These are phyloP conservation scores for Ensete glaucum DNA, from an alignment of 176 grass and related monocot species.

Conservation along the genomic window DNA sequence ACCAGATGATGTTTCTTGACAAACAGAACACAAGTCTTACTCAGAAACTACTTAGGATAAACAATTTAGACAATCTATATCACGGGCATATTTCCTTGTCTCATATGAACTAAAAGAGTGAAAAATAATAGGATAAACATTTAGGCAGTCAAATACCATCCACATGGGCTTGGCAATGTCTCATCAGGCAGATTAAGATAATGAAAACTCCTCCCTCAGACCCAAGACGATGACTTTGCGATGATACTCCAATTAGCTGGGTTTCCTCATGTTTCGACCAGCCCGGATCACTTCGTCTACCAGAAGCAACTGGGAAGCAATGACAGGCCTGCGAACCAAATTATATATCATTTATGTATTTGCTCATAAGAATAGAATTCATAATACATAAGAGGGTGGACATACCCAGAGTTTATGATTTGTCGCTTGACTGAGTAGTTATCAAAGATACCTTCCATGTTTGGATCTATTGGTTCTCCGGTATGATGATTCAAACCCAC, in stretches of 20 bases:
- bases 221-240: neutral
- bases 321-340: slow-evolving; percentile 55
- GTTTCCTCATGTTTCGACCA: slow-evolving; percentile 95
- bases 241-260: slow-evolving; percentile 28
- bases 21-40: no score
- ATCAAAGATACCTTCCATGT: slow-evolving; percentile 94
- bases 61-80: no score
- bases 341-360: neutral
- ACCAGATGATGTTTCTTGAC: no score
- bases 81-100: no score
- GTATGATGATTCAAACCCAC: slow-evolving; percentile 80
- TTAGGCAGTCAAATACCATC: no score
- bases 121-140: no score
- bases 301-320: slow-evolving; percentile 74
- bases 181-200: no score
- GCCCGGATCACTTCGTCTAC: slow-evolving; percentile 88
- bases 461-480: slow-evolving; percentile 75
- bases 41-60: no score
- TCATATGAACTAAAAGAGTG: no score
- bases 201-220: neutral
- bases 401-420: slow-evolving; percentile 83
- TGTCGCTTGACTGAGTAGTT: slow-evolving; percentile 91
- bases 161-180: no score
- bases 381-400: neutral
- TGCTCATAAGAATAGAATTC: neutral